These are phyloP conservation scores for Rhododendron vialii DNA, from an alignment of 148 eudicot genomes.

Conservation along the genomic window DNA sequence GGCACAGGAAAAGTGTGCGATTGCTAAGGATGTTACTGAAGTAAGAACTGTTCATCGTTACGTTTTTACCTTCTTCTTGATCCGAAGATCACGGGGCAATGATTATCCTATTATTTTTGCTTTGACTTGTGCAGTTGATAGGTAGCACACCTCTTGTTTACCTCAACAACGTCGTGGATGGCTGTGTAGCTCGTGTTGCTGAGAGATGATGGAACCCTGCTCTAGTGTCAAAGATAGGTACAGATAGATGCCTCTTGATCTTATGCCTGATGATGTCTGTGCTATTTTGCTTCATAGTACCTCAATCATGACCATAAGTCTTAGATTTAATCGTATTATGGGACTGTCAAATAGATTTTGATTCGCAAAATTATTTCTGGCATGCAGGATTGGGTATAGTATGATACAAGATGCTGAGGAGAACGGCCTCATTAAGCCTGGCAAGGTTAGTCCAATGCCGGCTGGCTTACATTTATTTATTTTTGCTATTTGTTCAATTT, in stretches of 20 bases:
- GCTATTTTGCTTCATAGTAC: neutral
- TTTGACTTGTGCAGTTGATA: constrained; percentile 39
- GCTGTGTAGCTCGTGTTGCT: constrained; percentile 69
- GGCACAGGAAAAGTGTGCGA: constrained; percentile 36
- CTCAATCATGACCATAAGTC: neutral
- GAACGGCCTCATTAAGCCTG: constrained; percentile 72
- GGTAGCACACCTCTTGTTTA: constrained; percentile 82
- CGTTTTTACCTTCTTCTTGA: neutral
- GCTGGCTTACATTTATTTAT: neutral
- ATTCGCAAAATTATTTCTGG: constrained; percentile 1
- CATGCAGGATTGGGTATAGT: constrained; percentile 58
- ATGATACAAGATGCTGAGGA: constrained; percentile 90
- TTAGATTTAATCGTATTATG: neutral
- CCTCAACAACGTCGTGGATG: constrained; percentile 63
- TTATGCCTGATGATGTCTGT: neutral
- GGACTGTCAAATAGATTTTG: neutral
- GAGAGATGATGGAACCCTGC: constrained; percentile 86
- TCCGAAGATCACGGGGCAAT: neutral
- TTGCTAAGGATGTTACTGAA: constrained; percentile 74
- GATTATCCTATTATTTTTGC: neutral
- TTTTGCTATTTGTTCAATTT: neutral
- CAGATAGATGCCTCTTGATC: neutral
- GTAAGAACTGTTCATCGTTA: constrained; percentile 22
- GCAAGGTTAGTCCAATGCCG: constrained; percentile 43
- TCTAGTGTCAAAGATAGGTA: constrained; percentile 62